These are phyloP conservation scores for Phytophthora citricola DNA, from an alignment of 352 stramenopile species.

Conservation along the genomic window DNA sequence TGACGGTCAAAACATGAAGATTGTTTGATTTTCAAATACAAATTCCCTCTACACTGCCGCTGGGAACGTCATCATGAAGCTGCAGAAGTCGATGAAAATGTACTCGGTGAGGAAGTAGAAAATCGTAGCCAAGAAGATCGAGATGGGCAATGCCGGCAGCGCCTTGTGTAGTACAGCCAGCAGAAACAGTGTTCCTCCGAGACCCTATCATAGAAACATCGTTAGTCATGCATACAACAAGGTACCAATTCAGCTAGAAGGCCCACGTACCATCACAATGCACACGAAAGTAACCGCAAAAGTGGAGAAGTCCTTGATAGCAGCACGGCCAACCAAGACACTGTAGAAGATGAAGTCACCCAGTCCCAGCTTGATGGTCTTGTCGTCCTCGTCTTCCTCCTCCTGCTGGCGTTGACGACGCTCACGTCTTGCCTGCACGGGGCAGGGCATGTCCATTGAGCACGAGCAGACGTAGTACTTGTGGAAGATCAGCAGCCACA, in stretches of 20 bases:
- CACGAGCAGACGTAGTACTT: constrained; percentile 89
- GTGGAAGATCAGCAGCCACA: constrained; percentile 89
- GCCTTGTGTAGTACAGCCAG: constrained; percentile 94
- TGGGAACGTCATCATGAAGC: constrained; percentile 78
- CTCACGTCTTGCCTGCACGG: constrained; percentile 71
- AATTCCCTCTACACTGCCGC: constrained; percentile 52
- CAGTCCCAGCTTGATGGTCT: constrained; percentile 94
- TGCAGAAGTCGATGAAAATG: constrained; percentile 86
- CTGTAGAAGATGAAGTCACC: constrained; percentile 99
- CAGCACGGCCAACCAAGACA: constrained; percentile 96
- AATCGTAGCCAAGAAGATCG: constrained; percentile 83
- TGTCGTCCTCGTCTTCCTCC: constrained; percentile 70
- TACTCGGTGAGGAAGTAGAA: constrained; percentile 89
- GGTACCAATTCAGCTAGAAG: neutral
- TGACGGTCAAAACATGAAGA: constrained; percentile 21
- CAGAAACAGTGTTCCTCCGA: constrained; percentile 95
- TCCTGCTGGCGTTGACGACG: constrained; percentile 57
- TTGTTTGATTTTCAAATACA: constrained; percentile 26
- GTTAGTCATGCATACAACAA: constrained; percentile 5
- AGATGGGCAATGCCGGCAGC: constrained; percentile 96
- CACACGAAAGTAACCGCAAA: constrained; percentile 94
- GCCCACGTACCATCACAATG: constrained; percentile 89
- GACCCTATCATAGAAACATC: constrained; percentile 54
- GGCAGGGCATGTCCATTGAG: constrained; percentile 78
- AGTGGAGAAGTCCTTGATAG: constrained; percentile 95